phyloP scores from a whole-genome alignment of 1,139 yeast species.

The Yamadazyma diospyri region DNA sequence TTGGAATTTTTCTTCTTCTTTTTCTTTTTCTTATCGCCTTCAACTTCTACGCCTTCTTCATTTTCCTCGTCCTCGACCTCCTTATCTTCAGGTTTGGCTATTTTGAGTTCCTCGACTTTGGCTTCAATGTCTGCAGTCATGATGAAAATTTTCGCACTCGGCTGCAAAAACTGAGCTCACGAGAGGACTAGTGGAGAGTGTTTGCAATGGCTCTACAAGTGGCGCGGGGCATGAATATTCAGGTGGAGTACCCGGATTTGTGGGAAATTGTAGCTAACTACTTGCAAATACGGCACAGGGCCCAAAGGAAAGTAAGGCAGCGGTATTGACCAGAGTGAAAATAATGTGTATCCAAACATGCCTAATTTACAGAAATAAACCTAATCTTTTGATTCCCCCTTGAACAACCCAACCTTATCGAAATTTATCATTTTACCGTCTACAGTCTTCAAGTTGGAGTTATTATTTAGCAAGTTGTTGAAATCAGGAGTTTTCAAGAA shows the following conservation, averaged over 20 bases:
- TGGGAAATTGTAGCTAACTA: no score
- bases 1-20: conserved; percentile 49
- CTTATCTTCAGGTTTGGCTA: conserved; percentile 4
- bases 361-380: conserved; percentile 2
- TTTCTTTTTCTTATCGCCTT: conserved; percentile 9
- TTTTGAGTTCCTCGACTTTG: not conserved
- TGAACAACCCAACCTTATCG: conserved; percentile 30
- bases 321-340: no score
- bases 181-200: no score
- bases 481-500: conserved; percentile 44
- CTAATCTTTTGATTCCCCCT: conserved; percentile 14
- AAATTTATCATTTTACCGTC: conserved; percentile 47
- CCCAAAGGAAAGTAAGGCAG: no score
- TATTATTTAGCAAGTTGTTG: conserved; percentile 25
- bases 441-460: conserved; percentile 20
- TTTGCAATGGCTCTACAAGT: no score
- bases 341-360: not conserved
- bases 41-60: conserved; percentile 27
- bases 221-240: no score
- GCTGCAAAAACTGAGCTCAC: no score
- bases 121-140: conserved; percentile 1
- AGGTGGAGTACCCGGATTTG: no score
- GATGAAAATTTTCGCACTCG: conserved; percentile 2
- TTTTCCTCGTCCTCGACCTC: conserved; percentile 13
- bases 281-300: no score